Conservation (phyloP, 192 early-diverging fungal species). For the Backusella psychrophila region DNA sequence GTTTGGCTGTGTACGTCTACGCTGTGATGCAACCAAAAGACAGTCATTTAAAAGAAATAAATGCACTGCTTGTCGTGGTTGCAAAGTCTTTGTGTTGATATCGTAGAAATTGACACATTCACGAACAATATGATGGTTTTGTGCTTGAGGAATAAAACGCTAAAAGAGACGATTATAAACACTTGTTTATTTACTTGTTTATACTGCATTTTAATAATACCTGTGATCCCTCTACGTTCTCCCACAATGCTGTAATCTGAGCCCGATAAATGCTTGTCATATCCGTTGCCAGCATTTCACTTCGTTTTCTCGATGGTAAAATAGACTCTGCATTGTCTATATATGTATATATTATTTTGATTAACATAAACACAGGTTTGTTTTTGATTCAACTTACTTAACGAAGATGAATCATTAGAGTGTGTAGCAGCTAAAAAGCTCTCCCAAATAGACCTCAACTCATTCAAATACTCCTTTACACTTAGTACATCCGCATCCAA, state of each 20-base stretch:
- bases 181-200: no score
- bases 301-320: slow-evolving; percentile 22
- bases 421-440: slow-evolving; percentile 43
- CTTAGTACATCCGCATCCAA: slow-evolving; percentile 76
- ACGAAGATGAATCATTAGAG: slow-evolving; percentile 26
- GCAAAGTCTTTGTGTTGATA: slow-evolving; percentile 72
- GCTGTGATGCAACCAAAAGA: slow-evolving; percentile 75
- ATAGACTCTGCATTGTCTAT: slow-evolving; percentile 19
- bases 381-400: background rate
- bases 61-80: slow-evolving; percentile 74
- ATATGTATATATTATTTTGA: background rate
- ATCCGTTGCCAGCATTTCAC: slow-evolving; percentile 39
- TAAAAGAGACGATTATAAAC: slow-evolving; percentile 26
- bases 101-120: slow-evolving; percentile 74
- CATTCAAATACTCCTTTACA: slow-evolving; percentile 64
- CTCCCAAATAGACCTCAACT: slow-evolving; percentile 55
- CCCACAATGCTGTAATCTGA: slow-evolving; percentile 56
- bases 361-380: slow-evolving; percentile 22
- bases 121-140: slow-evolving; percentile 69
- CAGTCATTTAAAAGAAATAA: slow-evolving; percentile 85
- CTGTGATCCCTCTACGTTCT: slow-evolving; percentile 60
- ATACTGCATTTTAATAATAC: slow-evolving; percentile 29
- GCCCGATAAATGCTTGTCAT: slow-evolving; percentile 53
- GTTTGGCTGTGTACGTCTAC: slow-evolving; percentile 60
- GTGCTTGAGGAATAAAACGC: slow-evolving; percentile 65